Evolutionary conservation across 1,284 basidiomycete species (phyloP).

Genomic region (Sporisorium sorghi): DNA sequence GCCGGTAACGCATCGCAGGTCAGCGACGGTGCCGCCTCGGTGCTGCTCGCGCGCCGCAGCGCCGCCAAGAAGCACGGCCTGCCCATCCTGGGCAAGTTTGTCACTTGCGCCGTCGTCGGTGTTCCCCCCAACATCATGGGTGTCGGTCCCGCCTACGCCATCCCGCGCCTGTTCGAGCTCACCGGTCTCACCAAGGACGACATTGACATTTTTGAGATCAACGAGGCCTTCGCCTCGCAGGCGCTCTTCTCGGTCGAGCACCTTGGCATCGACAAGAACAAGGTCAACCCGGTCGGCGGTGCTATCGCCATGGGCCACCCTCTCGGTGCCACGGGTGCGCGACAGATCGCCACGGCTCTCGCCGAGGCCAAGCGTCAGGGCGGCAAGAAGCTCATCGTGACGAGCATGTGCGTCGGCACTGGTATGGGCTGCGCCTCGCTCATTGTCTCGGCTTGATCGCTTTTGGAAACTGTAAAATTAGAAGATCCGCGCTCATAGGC

Average conservation of each 20-base stretch:
- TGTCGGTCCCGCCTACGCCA: slow-evolving; percentile 68
- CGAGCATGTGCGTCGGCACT: slow-evolving; percentile 89
- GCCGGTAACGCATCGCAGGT: slow-evolving; percentile 93
- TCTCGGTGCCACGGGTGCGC: slow-evolving; percentile 76
- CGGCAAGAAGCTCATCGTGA: slow-evolving; percentile 73
- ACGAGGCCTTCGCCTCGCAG: slow-evolving; percentile 71
- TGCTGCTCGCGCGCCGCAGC: slow-evolving; percentile 86
- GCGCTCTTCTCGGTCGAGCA: slow-evolving; percentile 74
- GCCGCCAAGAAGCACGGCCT: slow-evolving; percentile 88
- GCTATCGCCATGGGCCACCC: slow-evolving; percentile 71
- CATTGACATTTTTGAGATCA: slow-evolving; percentile 68
- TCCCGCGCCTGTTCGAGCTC: slow-evolving; percentile 64
- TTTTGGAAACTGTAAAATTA: slow-evolving; percentile 21
- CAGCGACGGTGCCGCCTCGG: slow-evolving; percentile 96
- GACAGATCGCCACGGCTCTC: slow-evolving; percentile 86
- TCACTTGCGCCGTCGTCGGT: slow-evolving; percentile 80
- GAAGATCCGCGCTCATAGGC: slow-evolving; percentile 10
- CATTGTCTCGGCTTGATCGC: slow-evolving; percentile 76
- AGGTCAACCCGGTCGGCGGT: slow-evolving; percentile 72
- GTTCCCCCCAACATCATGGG: slow-evolving; percentile 69
- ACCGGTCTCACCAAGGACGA: slow-evolving; percentile 61
- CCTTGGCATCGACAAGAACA: slow-evolving; percentile 70
- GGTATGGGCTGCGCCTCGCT: slow-evolving; percentile 86
- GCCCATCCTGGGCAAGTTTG: slow-evolving; percentile 92
- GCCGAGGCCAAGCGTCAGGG: slow-evolving; percentile 79